Evolutionary conservation across 2,329 filamentous ascomycete genomes (phyloP).

Genomic region (Nemania sp.): DNA sequence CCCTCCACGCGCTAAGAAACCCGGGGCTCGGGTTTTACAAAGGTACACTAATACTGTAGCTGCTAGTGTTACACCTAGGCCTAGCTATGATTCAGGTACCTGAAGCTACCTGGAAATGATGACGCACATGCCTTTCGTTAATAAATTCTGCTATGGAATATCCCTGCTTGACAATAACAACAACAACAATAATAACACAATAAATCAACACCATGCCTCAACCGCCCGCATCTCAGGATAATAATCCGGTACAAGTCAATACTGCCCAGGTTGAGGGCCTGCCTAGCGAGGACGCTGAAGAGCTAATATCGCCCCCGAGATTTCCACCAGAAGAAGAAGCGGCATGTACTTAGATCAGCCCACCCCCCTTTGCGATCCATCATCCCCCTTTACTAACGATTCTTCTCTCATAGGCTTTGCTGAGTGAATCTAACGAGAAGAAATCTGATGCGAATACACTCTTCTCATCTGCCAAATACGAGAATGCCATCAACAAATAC

Average conservation of each 20-base stretch:
- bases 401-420: slow-evolving; percentile 65
- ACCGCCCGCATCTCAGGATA: slow-evolving; percentile 29
- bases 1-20: background rate
- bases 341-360: slow-evolving; percentile 54
- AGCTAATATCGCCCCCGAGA: slow-evolving; percentile 51
- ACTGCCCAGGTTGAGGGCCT: background rate
- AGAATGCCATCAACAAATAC: slow-evolving; percentile 84
- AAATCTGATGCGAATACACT: slow-evolving; percentile 83
- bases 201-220: slow-evolving; percentile 34
- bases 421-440: slow-evolving; percentile 76
- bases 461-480: slow-evolving; percentile 79
- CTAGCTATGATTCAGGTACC: background rate
- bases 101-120: background rate
- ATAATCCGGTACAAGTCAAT: slow-evolving; percentile 14
- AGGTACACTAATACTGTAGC: background rate
- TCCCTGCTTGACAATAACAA: slow-evolving; percentile 3
- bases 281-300: slow-evolving; percentile 43
- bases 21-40: background rate
- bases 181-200: slow-evolving; percentile 3
- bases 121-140: slow-evolving; percentile 3
- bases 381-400: slow-evolving; percentile 16
- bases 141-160: background rate
- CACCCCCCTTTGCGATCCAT: slow-evolving; percentile 4
- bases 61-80: background rate
- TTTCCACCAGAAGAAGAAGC: slow-evolving; percentile 69